Conservation (phyloP, 495 filamentous ascomycete genomes). For the Neurospora sp. region DNA sequence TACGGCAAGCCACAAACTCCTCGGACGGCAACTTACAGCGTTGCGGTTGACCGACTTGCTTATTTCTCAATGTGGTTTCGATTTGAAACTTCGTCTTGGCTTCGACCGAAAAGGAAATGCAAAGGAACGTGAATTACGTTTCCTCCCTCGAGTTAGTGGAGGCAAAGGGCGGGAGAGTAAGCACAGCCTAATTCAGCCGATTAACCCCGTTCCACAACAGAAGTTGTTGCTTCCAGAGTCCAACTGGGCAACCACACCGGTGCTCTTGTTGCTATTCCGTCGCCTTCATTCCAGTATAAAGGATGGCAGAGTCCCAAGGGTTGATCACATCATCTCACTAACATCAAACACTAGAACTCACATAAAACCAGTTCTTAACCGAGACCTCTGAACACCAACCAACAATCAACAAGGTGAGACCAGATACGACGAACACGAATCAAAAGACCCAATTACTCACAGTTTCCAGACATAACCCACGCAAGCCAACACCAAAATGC, state of each 20-base stretch:
- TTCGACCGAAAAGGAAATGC: not conserved
- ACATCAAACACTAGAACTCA: not conserved
- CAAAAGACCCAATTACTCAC: not conserved
- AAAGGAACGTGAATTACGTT: not conserved
- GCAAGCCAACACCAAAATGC: not conserved
- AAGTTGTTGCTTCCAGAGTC: too few relatives aligned
- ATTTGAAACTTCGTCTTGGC: not conserved
- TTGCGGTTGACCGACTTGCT: not conserved
- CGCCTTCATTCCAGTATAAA: not conserved
- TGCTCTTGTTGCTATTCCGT: too few relatives aligned
- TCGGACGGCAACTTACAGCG: not conserved
- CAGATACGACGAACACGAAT: not conserved
- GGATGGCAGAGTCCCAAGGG: not conserved
- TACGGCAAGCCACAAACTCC: not conserved
- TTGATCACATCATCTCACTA: not conserved
- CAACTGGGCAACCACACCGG: not conserved
- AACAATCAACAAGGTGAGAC: not conserved
- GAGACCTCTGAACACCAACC: not conserved
- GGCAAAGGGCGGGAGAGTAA: not conserved
- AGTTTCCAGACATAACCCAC: not conserved
- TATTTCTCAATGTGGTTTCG: not conserved
- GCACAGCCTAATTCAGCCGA: not conserved
- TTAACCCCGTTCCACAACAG: not conserved
- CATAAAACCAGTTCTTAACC: too few relatives aligned
- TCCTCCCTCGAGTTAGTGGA: not conserved